phyloP scores from a whole-genome alignment of 2,329 filamentous ascomycete species.

The Aspergillus novofumigatus region DNA sequence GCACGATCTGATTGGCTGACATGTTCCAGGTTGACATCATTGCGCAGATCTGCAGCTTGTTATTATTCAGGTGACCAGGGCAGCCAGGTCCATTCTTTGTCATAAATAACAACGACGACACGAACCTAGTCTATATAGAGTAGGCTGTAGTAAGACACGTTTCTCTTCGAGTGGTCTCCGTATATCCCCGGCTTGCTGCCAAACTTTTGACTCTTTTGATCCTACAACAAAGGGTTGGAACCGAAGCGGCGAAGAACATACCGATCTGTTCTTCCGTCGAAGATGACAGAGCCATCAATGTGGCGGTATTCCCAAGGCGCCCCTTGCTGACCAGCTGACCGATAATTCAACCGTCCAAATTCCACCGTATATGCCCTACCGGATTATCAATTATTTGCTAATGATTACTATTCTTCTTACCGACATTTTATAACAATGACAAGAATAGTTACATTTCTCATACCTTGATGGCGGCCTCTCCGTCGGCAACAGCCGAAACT shows the following conservation, averaged over 20 bases:
- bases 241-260: background rate
- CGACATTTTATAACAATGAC: background rate
- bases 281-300: background rate
- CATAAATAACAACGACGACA: no score
- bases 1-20: background rate
- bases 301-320: constrained; percentile 27
- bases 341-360: constrained; percentile 51
- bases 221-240: background rate
- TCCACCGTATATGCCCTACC: constrained; percentile 60
- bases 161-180: background rate
- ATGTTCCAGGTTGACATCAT: background rate
- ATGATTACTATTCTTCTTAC: background rate
- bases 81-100: no score
- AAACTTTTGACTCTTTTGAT: background rate
- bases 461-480: constrained; percentile 53
- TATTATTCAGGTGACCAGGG: no score
- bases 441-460: constrained; percentile 9
- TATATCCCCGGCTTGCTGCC: background rate
- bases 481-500: constrained; percentile 44
- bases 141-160: background rate
- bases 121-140: no score
- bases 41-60: background rate
- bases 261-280: background rate
- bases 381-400: background rate
- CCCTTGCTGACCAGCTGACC: constrained; percentile 47